Evolutionary conservation across 768 basidiomycete genomes (phyloP), one percentile per base, ranked within the genome.

Genomic region (Mycena rebaudengoi): DNA sequence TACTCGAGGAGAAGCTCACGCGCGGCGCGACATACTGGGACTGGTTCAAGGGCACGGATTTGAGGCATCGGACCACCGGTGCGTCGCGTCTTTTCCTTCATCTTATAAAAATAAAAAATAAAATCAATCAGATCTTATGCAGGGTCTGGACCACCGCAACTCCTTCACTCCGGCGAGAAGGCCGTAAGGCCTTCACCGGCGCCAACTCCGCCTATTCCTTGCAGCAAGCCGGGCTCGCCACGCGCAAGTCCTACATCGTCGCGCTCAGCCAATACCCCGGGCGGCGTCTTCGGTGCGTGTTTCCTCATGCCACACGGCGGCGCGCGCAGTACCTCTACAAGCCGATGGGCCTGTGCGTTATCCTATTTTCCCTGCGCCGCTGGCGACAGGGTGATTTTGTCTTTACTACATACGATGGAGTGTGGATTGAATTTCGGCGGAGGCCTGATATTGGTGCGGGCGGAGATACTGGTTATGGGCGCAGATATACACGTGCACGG

Each of bases 141-240:
- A 64, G 57, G 62, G 39, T 28, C 30, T 64, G 62, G 62, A 56
- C 62, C 25, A 64, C 58, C 53, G 61, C 18, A 62, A 62, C 54
- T 37, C 61, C 7, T 62, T 62, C 54, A 44, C 61, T 53, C n/a
- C n/a, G n/a, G n/a, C n/a, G n/a, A n/a, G n/a, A n/a, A n/a, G n/a
- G n/a, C n/a, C n/a, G n/a, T n/a, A n/a, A n/a, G n/a, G n/a, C 28
- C 3, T 35, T 37, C n/a, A 12, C n/a, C 51, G n/a, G n/a, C 28
- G 21, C 18, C 32, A 12, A 37, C 13, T n/a, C n/a, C 25, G 68
- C 69, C 39, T 77, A 76, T 68, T 76, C 77, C 54, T 74, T 76
- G 29, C 73, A 76, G 59, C 76, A 78, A 25, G 68, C 75, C 10
- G 73, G 75, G 18, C 75, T 76, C 41, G 57, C 70, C 10, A 44